Evolutionary conservation across 805 yeast species (phyloP), one percentile per base, ranked within the genome.

Genomic region (Komagataella kurtzmanii): DNA sequence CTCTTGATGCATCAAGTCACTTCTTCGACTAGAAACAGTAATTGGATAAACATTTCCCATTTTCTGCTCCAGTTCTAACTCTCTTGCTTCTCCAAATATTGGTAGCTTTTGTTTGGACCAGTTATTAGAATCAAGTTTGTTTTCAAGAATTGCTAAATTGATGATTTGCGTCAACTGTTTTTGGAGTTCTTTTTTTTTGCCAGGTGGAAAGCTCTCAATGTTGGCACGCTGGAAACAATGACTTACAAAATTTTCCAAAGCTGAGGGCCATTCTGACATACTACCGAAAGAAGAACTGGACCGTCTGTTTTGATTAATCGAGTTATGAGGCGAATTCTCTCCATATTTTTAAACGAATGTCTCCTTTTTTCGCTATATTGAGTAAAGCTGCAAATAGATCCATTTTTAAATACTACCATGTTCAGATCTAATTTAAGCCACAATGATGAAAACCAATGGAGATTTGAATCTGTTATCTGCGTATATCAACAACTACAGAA

Each of bases 71-170:
- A 30, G 8, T 30, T 30, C 40, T 30, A 30, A 8, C 40, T 30
- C 40, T 14, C 40, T 30, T 10, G n/a, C 14, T 30, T 47, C 46
- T 24, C 65, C 68, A 54, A 70, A 57, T 48, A 73, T 55, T 1
- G 88, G 88, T 5, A 83, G 55, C 30, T 64, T 62, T 59, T 78
- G 80, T 8, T 49, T 55, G 3, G 58, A 60, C 89, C 89, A 83
- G 54, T 80, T 74, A 55, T 76, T 80, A 0, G 63, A 55, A 65
- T 74, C 70, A 3, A 82, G 57, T 45, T 69, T 70, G 19, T 66
- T 65, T 48, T 69, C 65, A 2, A 65, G 63, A 17, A 74, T 70
- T 0, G 86, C 85, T 50, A 63, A 55, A 50, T 76, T 71, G 24
- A 83, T 69, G 43, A 80, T 58, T 8, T 61, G 54, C 57, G 74